Percentiles rank a stretch among this genome's conserved stretches.
These are phyloP conservation scores for Tolypocladium inflatum DNA, from an alignment of 2,329 filamentous ascomycete genomes.

Conservation along the genomic window DNA sequence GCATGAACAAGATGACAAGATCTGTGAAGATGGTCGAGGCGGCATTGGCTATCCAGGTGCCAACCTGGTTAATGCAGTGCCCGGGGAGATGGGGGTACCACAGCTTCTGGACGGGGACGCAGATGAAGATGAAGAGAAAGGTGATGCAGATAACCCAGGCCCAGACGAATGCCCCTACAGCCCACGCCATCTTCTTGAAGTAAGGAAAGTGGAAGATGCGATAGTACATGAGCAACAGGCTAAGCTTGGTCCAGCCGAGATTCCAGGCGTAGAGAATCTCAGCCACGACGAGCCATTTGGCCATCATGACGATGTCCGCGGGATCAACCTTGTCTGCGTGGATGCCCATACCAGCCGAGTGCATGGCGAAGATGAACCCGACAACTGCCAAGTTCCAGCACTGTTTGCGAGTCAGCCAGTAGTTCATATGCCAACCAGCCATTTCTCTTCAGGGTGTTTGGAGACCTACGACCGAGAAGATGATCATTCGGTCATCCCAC, in stretches of 20 bases:
- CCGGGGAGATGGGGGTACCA: slow-evolving; percentile 37
- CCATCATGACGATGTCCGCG: slow-evolving; percentile 29
- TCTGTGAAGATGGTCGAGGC: slow-evolving; percentile 37
- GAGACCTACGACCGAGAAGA: slow-evolving; percentile 33
- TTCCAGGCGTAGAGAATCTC: slow-evolving; percentile 39
- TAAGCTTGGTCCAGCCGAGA: slow-evolving; percentile 39
- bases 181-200: slow-evolving; percentile 31
- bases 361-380: slow-evolving; percentile 39
- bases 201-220: slow-evolving; percentile 37
- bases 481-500: slow-evolving; percentile 40
- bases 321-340: slow-evolving; percentile 32
- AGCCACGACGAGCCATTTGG: slow-evolving; percentile 36
- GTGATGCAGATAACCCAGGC: slow-evolving; percentile 37
- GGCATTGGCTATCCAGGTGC: slow-evolving; percentile 40
- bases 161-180: slow-evolving; percentile 31
- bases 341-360: slow-evolving; percentile 34
- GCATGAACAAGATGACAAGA: slow-evolving; percentile 32
- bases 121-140: slow-evolving; percentile 42
- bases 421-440: background rate
- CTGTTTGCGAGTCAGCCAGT: slow-evolving; percentile 13
- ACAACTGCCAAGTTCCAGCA: slow-evolving; percentile 31
- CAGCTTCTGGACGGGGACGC: slow-evolving; percentile 36
- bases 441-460: background rate
- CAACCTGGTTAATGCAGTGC: slow-evolving; percentile 38
- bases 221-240: slow-evolving; percentile 41